A percentile compares a stretch with the other conserved stretches of the same genome.
phyloP scores from a whole-genome alignment of 768 basidiomycete species.

The Trametes maxima region DNA sequence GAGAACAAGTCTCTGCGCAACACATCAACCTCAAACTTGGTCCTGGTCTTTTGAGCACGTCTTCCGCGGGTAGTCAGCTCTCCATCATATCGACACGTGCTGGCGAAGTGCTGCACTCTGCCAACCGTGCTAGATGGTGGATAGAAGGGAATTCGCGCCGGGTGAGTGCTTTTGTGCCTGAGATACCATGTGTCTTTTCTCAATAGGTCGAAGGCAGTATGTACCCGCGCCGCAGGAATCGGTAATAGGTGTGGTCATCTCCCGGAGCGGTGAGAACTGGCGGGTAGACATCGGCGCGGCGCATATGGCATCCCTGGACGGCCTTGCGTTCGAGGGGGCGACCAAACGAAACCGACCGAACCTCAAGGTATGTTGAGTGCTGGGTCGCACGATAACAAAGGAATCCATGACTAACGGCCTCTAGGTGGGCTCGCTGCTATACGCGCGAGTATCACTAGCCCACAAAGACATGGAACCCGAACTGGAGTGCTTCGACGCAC shows the following conservation, averaged over 20 bases:
- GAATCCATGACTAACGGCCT: slow-evolving; percentile 3
- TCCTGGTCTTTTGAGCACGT: slow-evolving; percentile 70
- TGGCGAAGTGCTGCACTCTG: slow-evolving; percentile 67
- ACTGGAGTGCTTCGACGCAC: slow-evolving; percentile 93
- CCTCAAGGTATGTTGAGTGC: slow-evolving; percentile 63
- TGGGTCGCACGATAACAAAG: background rate
- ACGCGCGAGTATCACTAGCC: slow-evolving; percentile 90
- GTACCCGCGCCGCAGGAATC: slow-evolving; percentile 88
- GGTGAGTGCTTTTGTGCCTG: slow-evolving; percentile 50
- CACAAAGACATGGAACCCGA: slow-evolving; percentile 99
- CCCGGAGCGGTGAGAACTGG: slow-evolving; percentile 85
- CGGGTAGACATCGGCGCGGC: slow-evolving; percentile 93
- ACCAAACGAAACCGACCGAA: slow-evolving; percentile 94
- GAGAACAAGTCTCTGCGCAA: slow-evolving; percentile 72
- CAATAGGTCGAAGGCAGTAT: slow-evolving; percentile 58
- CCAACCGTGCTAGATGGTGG: slow-evolving; percentile 83
- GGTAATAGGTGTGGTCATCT: slow-evolving; percentile 81
- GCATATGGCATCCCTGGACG: slow-evolving; percentile 83
- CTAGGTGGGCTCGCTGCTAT: slow-evolving; percentile 88
- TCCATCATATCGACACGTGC: slow-evolving; percentile 64
- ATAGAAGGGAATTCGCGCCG: slow-evolving; percentile 84
- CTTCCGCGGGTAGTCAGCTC: slow-evolving; percentile 34
- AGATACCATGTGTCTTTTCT: background rate
- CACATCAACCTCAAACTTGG: slow-evolving; percentile 85
- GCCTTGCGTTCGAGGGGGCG: slow-evolving; percentile 93